phyloP scores from a whole-genome alignment of 495 filamentous ascomycete genomes.

The Neurospora sp. region DNA sequence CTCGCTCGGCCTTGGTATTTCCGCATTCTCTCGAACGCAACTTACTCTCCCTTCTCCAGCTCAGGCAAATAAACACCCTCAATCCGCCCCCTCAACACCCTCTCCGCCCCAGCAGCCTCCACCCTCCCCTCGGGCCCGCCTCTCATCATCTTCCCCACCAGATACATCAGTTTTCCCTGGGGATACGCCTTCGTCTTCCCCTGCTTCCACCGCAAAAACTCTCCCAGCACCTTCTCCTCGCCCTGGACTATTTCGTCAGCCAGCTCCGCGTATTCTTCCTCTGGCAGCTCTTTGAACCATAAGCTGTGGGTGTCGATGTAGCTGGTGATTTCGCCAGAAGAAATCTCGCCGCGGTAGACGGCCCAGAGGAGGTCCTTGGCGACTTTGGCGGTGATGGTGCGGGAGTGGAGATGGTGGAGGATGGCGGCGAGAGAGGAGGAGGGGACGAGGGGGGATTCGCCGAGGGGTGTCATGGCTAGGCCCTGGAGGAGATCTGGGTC shows the following conservation, averaged over 20 bases:
- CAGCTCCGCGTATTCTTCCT: slow-evolving; percentile 49
- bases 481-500: neutral
- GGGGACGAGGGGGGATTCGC: slow-evolving; percentile 39
- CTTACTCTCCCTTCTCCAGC: neutral
- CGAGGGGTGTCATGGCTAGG: slow-evolving; percentile 29
- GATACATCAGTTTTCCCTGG: slow-evolving; percentile 69
- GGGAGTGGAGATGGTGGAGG: slow-evolving; percentile 49
- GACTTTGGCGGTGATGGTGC: slow-evolving; percentile 62
- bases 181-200: slow-evolving; percentile 29
- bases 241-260: slow-evolving; percentile 39
- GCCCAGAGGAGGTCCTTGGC: slow-evolving; percentile 64
- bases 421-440: slow-evolving; percentile 54
- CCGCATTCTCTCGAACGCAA: neutral
- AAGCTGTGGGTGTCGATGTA: slow-evolving; percentile 59
- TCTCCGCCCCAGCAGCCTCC: slow-evolving; percentile 63
- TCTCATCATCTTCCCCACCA: slow-evolving; percentile 88
- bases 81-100: slow-evolving; percentile 41
- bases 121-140: slow-evolving; percentile 64
- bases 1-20: neutral
- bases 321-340: slow-evolving; percentile 27
- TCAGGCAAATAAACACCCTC: slow-evolving; percentile 2
- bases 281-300: slow-evolving; percentile 50
- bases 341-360: slow-evolving; percentile 37
- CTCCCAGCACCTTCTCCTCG: slow-evolving; percentile 51
- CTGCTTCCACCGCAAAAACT: slow-evolving; percentile 55